Evolutionary conservation across 164 flowering plant species (phyloP), one percentile per base, ranked within the genome.

Genomic region (Macadamia tetraphylla): DNA sequence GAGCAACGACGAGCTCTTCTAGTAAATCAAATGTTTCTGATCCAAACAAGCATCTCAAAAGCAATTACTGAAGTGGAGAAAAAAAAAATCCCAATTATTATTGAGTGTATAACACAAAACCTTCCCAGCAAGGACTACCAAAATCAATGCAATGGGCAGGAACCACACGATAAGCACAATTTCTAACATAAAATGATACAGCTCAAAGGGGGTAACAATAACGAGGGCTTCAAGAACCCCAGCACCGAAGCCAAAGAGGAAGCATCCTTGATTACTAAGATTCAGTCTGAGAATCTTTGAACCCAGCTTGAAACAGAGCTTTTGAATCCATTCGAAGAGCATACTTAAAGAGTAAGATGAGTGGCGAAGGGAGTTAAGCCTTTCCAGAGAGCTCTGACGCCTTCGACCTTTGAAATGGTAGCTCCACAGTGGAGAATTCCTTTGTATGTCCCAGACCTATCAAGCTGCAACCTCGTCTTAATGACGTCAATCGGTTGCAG

Each of bases 191-290:
- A 43, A 46, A 62, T 44, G 59, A 81, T 8, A 2, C 42, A 86
- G 97, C 99, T 94, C 98, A 70, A 94, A 94, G 0, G 99, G 99
- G 1, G 97, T 94, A 59, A 94, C 99, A 67, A 94, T 92, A 48
- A 81, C 82, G 40, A 94, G 91, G 65, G 98, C 98, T 76, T 94
- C 99, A 48, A 88, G 84, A 58, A 94, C 99, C 13, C 98, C 97
- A 18, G 99, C 97, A 9, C 99, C 99, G 55, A 94, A 92, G 0
- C 97, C 99, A 7, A 98, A 71, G 5, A 83, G 57, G 15, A 90
- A 5, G 63, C 99, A 69, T 2, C 79, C 99, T 0, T 57, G 74
- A 64, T 79, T 72, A 68, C 94, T 87, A 69, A 94, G 67, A n/a
- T 76, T 68, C 3, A 29, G 91, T 90, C 65, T 82, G 63, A 9